A percentile compares a stretch with the other conserved stretches of the same genome.
These are phyloP conservation scores for Neocucurbitaria cava DNA, from an alignment of 2,329 filamentous ascomycete genomes.

Conservation along the genomic window DNA sequence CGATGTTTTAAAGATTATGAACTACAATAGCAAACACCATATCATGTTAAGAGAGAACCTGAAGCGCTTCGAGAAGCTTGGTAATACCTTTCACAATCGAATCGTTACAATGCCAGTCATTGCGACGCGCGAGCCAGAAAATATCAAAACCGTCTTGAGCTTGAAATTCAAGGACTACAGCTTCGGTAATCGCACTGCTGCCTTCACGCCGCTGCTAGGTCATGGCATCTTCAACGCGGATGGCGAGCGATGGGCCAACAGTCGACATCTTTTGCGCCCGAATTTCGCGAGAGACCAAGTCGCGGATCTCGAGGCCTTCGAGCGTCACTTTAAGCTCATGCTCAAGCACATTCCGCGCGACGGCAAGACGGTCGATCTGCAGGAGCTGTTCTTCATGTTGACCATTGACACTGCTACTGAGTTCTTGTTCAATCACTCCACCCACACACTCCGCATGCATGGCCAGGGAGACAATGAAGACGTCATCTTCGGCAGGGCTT, in stretches of 20 bases:
- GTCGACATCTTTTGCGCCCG: slow-evolving; percentile 59
- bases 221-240: slow-evolving; percentile 57
- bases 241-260: slow-evolving; percentile 50
- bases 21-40: slow-evolving; percentile 46
- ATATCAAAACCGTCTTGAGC: slow-evolving; percentile 56
- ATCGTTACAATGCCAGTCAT: slow-evolving; percentile 44
- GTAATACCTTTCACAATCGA: slow-evolving; percentile 52
- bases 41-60: slow-evolving; percentile 27
- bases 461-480: slow-evolving; percentile 46
- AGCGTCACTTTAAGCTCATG: slow-evolving; percentile 65
- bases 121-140: slow-evolving; percentile 56
- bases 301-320: slow-evolving; percentile 64
- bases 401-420: slow-evolving; percentile 60
- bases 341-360: slow-evolving; percentile 66
- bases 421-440: slow-evolving; percentile 57
- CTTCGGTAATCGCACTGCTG: slow-evolving; percentile 43
- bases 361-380: slow-evolving; percentile 49
- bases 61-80: slow-evolving; percentile 33
- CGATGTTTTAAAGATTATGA: slow-evolving; percentile 55
- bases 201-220: slow-evolving; percentile 53
- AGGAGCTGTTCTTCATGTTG: slow-evolving; percentile 56
- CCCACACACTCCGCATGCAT: slow-evolving; percentile 43
- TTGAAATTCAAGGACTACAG: slow-evolving; percentile 57
- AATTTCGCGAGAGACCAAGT: slow-evolving; percentile 62
- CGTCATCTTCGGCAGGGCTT: slow-evolving; percentile 51